Conservation (phyloP, 2,329 filamentous ascomycete species). For the Venturia pyrina region DNA sequence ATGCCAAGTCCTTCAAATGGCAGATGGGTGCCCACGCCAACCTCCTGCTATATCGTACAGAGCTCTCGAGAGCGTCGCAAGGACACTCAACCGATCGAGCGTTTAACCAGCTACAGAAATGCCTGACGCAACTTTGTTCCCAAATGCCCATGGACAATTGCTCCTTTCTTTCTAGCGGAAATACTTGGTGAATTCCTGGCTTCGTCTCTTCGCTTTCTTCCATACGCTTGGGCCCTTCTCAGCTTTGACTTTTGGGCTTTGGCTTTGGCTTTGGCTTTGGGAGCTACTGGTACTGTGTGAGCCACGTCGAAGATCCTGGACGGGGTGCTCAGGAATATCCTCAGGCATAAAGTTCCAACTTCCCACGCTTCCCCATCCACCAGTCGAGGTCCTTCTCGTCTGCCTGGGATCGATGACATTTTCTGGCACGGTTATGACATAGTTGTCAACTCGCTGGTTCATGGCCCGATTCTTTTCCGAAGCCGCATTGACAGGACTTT, state of each 20-base stretch:
- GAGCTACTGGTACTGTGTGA: constrained; percentile 8
- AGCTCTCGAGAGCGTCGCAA: constrained; percentile 12
- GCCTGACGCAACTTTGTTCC: too few species aligned
- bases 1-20: too few species aligned
- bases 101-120: too few species aligned
- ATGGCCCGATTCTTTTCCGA: constrained; percentile 8
- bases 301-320: not conserved
- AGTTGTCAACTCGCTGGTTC: constrained; percentile 12
- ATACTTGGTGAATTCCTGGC: not conserved
- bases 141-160: too few species aligned
- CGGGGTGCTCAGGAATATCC: not conserved
- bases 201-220: constrained; percentile 4
- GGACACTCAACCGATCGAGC: constrained; percentile 13
- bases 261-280: not conserved
- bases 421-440: constrained; percentile 8
- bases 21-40: too few species aligned
- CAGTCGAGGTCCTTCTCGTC: not conserved
- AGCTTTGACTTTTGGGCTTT: not conserved
- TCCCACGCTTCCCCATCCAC: not conserved
- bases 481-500: constrained; percentile 4
- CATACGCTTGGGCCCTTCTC: not conserved
- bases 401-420: not conserved
- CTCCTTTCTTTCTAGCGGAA: not conserved
- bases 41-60: not conserved
- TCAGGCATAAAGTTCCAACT: not conserved